Percentiles rank a stretch among this genome's conserved stretches.
phyloP scores from a whole-genome alignment of 2,329 filamentous ascomycete genomes.

The Botrytis aclada region DNA sequence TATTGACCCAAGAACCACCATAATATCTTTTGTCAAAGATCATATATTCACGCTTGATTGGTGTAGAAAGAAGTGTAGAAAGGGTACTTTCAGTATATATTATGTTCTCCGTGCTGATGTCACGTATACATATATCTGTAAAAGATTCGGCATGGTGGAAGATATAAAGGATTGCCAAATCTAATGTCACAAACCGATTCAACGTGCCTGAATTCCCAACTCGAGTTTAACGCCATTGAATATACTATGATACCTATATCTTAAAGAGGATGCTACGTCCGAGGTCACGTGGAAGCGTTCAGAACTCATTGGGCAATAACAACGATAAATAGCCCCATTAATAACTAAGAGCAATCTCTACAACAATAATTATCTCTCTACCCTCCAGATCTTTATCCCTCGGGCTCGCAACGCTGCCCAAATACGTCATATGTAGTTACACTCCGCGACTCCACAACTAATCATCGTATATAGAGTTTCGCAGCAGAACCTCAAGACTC shows the following conservation, averaged over 20 bases:
- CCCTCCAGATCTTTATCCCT: background rate
- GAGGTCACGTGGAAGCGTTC: background rate
- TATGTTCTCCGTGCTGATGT: background rate
- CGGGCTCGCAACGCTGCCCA: background rate
- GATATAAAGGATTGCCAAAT: background rate
- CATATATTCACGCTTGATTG: fast-evolving
- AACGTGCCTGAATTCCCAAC: fast-evolving
- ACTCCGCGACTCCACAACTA: background rate
- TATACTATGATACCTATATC: background rate
- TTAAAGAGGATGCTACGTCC: background rate
- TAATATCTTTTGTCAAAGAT: background rate
- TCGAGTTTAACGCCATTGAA: fast-evolving
- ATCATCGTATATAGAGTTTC: background rate
- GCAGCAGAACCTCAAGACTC: background rate
- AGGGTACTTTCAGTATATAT: background rate
- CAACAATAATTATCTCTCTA: fast-evolving
- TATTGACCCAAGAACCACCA: background rate
- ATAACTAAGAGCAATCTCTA: background rate
- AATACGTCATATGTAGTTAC: background rate
- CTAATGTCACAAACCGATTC: background rate
- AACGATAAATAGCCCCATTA: background rate
- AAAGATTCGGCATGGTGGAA: background rate
- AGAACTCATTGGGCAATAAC: background rate
- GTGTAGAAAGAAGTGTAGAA: background rate
- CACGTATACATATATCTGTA: background rate